These are phyloP conservation scores for Aquilaria sinensis DNA, from an alignment of 345 rosid species.

Conservation along the genomic window DNA sequence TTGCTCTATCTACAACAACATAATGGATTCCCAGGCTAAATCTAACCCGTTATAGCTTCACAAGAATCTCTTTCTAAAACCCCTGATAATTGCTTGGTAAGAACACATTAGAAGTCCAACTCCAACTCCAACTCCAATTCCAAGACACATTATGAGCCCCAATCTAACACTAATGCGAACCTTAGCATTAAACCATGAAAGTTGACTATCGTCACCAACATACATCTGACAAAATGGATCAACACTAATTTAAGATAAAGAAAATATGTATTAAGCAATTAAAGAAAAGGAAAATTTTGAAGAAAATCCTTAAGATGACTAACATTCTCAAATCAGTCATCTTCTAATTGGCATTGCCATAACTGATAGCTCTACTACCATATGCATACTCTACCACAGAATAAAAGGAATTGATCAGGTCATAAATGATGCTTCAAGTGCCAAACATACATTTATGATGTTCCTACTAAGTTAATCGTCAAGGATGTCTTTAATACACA, in stretches of 20 bases:
- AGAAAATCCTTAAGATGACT: too few relatives aligned
- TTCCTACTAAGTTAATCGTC: too few relatives aligned
- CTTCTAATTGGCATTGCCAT: too few relatives aligned
- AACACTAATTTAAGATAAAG: not conserved
- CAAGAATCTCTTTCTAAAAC: conserved; percentile 71
- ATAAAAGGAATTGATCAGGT: too few relatives aligned
- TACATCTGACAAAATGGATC: conserved; percentile 18
- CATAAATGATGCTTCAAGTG: too few relatives aligned
- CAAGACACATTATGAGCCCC: conserved; percentile 89
- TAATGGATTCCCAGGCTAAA: not conserved
- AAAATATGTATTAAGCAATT: too few relatives aligned
- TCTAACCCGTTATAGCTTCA: conserved; percentile 20
- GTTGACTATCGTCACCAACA: conserved; percentile 69
- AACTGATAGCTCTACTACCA: too few relatives aligned
- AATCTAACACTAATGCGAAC: conserved; percentile 85
- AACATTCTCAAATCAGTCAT: too few relatives aligned
- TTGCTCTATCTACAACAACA: conserved; percentile 1
- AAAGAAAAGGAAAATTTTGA: too few relatives aligned
- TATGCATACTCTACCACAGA: too few relatives aligned
- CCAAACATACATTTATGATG: too few relatives aligned
- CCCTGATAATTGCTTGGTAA: conserved; percentile 75
- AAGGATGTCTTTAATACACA: too few relatives aligned
- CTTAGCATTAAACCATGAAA: conserved; percentile 82
- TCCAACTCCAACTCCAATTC: conserved; percentile 54
- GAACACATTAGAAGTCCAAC: conserved; percentile 87